Evolutionary conservation across 345 rosid species (phyloP), one percentile per base, ranked within the genome.

Genomic region (Pistacia integerrima): DNA sequence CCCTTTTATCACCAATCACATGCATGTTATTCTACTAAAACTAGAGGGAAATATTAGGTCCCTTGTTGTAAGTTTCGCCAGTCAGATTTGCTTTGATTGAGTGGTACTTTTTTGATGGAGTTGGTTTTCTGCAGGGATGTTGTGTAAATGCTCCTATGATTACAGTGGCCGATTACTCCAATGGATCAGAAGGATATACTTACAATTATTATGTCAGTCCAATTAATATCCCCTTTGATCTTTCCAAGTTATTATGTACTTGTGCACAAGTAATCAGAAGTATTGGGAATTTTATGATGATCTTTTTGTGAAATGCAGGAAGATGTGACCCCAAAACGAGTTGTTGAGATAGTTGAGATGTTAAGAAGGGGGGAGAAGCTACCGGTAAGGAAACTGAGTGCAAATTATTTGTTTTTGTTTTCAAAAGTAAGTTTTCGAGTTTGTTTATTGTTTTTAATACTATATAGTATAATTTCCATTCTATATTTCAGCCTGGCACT

Each of bases 121-220:
- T 72, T 81, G 35, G 22, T 78, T 79, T 82, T 36, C 73, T 84
- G 81, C 91, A 97, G 98, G 98, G 98, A 83, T 89, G 97, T 78
- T 97, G 98, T 72, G 99, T 94, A 52, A 97, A 97, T 76, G 98
- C 99, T 70, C 99, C 97, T 52, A 97, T 97, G 99, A 97, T 97
- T 80, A 92, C 97, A 0, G 98, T 97, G 72, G 98, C 93, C 5
- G 98, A 97, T 86, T 97, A 92, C 76, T 91, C 96, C 54, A 92
- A 88, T 74, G 98, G 98, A 79, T 97, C 97, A 11, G 96, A 92
- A 83, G 98, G 97, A 85, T 97, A 97, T 78, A 85, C 93, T 25
- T 97, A 97, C 82, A 92, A 94, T 84, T 97, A 94, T 73, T 97
- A 87, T 64, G 98, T 90, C 79, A n/a, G 98, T 85, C 77, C 71